Percentiles rank a stretch among this genome's conserved stretches.
These are phyloP conservation scores for Lichtheimia ramosa DNA, from an alignment of 371 early-diverging fungal genomes.

Conservation along the genomic window DNA sequence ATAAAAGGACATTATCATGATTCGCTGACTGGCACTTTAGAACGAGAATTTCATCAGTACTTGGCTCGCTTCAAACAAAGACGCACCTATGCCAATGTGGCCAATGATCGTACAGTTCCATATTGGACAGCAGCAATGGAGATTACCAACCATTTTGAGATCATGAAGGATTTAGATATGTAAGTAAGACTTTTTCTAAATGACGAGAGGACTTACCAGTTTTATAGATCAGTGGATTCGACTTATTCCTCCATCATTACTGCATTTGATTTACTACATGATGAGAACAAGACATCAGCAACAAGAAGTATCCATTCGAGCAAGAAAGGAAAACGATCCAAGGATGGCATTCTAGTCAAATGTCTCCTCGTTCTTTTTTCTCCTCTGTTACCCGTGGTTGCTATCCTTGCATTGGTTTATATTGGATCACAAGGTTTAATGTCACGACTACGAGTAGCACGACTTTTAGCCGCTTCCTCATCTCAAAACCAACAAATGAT, in stretches of 20 bases:
- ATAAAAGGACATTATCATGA: background rate
- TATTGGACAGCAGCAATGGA: slow-evolving; percentile 69
- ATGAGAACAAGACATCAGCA: background rate
- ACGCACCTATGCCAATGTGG: slow-evolving; percentile 65
- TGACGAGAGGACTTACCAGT: no score
- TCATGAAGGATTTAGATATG: slow-evolving; percentile 43
- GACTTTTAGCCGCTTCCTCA: slow-evolving; percentile 6
- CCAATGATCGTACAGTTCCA: slow-evolving; percentile 70
- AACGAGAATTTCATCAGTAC: slow-evolving; percentile 50
- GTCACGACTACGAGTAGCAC: slow-evolving; percentile 27
- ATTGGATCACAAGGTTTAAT: slow-evolving; percentile 30
- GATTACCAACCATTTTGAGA: slow-evolving; percentile 47
- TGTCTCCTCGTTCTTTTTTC: background rate
- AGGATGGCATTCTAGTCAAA: background rate
- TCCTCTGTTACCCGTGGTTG: slow-evolving; percentile 16
- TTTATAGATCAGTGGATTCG: background rate
- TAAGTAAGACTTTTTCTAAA: slow-evolving; percentile 32
- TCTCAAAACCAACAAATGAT: background rate
- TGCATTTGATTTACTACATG: slow-evolving; percentile 1
- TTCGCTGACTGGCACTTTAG: slow-evolving; percentile 1
- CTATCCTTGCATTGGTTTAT: slow-evolving; percentile 8
- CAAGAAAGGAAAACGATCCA: background rate
- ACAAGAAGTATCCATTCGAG: background rate
- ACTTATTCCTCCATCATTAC: slow-evolving; percentile 15
- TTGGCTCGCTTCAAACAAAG: slow-evolving; percentile 51